Conservation (phyloP, 495 filamentous ascomycete genomes). For the Penicillium antarcticum region DNA sequence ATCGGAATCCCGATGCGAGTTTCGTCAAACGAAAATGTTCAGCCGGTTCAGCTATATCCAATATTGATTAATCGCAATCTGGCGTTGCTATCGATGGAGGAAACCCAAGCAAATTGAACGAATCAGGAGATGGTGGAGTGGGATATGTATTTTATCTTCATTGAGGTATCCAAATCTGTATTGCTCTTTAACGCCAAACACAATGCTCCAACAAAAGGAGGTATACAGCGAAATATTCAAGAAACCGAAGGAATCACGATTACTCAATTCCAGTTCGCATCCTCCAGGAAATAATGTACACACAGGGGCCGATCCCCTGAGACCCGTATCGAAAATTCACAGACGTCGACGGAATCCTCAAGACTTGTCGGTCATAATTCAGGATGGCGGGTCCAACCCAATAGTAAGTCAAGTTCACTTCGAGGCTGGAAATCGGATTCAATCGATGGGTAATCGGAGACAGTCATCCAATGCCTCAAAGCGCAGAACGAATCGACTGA, state of each 20-base stretch:
- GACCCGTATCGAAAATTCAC: not conserved
- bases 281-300: conserved; percentile 27
- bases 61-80: not conserved
- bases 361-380: not conserved
- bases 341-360: not conserved
- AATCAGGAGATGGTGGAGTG: not conserved
- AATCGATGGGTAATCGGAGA: not conserved
- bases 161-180: conserved; percentile 24
- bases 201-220: conserved; percentile 27
- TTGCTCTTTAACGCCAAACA: conserved; percentile 25
- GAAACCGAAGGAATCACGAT: not conserved
- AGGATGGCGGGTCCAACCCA: not conserved
- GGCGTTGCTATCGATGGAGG: not conserved
- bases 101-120: not conserved
- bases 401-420: not conserved
- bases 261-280: not conserved
- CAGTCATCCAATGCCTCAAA: not conserved
- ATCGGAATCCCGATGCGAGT: not conserved
- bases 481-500: not conserved
- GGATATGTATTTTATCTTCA: conserved; percentile 23
- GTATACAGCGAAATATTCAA: conserved; percentile 11
- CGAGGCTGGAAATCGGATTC: not conserved
- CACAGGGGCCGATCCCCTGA: conserved; percentile 4
- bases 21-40: not conserved
- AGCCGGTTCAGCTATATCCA: not conserved